Evolutionary conservation across 139 green algal genomes (phyloP).

Genomic region (Ettlia oleoabundans): DNA sequence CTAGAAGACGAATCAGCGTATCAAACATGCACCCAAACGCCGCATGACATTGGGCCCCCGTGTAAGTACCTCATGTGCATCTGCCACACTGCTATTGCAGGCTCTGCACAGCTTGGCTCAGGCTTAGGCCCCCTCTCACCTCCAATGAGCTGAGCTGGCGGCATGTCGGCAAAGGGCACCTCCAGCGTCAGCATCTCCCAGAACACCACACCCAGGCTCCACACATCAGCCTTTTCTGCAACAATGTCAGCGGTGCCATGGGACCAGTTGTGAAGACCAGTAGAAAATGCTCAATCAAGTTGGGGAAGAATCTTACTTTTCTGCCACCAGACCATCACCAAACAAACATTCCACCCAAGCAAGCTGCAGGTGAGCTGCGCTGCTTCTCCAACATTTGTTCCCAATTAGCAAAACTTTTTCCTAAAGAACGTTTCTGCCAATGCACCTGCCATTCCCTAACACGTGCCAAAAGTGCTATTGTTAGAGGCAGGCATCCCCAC

Average conservation of each 20-base stretch:
- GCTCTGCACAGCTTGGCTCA: slow-evolving; percentile 44
- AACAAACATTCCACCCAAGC: no score
- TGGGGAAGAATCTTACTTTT: background rate
- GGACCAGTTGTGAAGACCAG: background rate
- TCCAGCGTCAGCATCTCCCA: slow-evolving; percentile 69
- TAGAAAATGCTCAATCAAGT: background rate
- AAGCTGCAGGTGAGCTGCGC: no score
- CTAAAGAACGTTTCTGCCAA: no score
- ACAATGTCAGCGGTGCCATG: background rate
- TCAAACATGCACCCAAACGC: no score
- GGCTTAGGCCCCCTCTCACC: slow-evolving; percentile 23
- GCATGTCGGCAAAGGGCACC: slow-evolving; percentile 65
- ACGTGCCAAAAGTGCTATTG: background rate
- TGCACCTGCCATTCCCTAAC: no score
- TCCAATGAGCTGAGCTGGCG: slow-evolving; percentile 74
- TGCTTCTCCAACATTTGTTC: no score
- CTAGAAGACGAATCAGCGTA: no score
- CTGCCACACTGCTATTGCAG: slow-evolving; percentile 70
- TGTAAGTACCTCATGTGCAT: slow-evolving; percentile 88
- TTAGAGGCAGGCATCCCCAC: background rate
- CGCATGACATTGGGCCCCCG: no score
- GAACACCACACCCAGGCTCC: slow-evolving; percentile 64
- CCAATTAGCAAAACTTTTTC: no score
- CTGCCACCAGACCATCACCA: no score
- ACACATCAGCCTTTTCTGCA: slow-evolving; percentile 64